Evolutionary conservation across 1,139 yeast genomes (phyloP), one percentile per base, ranked within the genome.

Genomic region (Spathaspora jeffriesii): DNA sequence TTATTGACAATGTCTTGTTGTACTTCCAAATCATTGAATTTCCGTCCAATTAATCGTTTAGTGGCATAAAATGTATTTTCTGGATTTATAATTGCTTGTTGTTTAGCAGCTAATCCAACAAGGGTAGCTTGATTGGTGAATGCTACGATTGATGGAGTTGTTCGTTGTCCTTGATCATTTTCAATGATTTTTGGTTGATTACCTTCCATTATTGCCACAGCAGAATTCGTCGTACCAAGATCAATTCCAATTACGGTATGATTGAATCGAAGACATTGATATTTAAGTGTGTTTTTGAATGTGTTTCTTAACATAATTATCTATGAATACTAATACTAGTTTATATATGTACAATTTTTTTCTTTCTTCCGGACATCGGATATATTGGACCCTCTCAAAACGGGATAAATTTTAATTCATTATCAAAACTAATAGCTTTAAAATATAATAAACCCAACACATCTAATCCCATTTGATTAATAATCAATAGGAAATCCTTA

Each of bases 221-320:
- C 93, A 13, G 92, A 85, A 58, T 87, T 87, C 13, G 95, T 87
- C 5, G 95, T 87, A 13, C 95, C 95, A 43, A 87, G 65, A 61
- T 87, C 95, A 50, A 87, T 85, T 40, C 95, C 95, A 44, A 87
- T 79, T 2, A 86, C 90, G 8, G 63, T 53, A 18, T 34, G 38
- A 11, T 18, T 34, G 22, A 34, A 34, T 9, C 38, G 22, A 17
- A 25, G 9, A 34, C 38, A 34, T 34, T 34, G 10, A 11, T 9
- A 11, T 8, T 25, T 25, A 25, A n/a, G n/a, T n/a, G n/a, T 17
- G 11, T 17, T 9, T 34, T 14, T 34, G 17, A 34, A 9, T 18
- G 23, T 34, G 34, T 30, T 14, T 34, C 38, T 34, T 9, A 34
- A 7, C 38, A 34, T 34, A 3, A 5, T 17, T 34, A 17, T 34